These are phyloP conservation scores for Eremothecium cymbalariae DNA, from an alignment of 1,139 yeast species.

Conservation along the genomic window DNA sequence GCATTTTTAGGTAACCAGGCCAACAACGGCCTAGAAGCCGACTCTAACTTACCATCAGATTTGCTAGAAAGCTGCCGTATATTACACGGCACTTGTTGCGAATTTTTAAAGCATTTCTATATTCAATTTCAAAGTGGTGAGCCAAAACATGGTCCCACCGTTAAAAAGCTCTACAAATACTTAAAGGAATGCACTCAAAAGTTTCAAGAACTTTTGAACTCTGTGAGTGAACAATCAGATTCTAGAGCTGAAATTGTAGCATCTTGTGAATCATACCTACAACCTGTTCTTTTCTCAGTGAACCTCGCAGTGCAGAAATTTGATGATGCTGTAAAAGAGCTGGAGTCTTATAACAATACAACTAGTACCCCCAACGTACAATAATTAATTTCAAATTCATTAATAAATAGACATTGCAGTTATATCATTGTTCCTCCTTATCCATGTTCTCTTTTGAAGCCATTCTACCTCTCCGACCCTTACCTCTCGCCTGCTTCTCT, in stretches of 20 bases:
- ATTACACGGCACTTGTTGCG: conserved; percentile 60
- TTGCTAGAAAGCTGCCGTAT: conserved; percentile 39
- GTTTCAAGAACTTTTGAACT: conserved; percentile 23
- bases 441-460: conserved; percentile 37
- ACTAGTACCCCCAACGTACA: not conserved
- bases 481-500: conserved; percentile 34
- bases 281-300: conserved; percentile 24
- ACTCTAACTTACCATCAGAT: conserved; percentile 24
- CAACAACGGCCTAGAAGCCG: conserved; percentile 21
- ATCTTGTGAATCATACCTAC: conserved; percentile 23
- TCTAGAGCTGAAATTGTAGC: conserved; percentile 25
- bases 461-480: conserved; percentile 34
- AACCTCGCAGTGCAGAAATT: conserved; percentile 25
- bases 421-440: conserved; percentile 38
- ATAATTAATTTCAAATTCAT: not conserved
- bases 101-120: conserved; percentile 67
- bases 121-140: conserved; percentile 52
- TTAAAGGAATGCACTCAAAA: conserved; percentile 37
- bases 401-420: conserved; percentile 1
- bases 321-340: conserved; percentile 13
- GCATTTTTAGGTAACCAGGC: conserved; percentile 20
- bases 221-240: conserved; percentile 20
- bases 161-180: conserved; percentile 41
- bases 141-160: conserved; percentile 40
- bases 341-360: conserved; percentile 1